Percentiles rank a stretch among this genome's conserved stretches.
phyloP scores from a whole-genome alignment of 345 rosid species.

The Populus simonii region DNA sequence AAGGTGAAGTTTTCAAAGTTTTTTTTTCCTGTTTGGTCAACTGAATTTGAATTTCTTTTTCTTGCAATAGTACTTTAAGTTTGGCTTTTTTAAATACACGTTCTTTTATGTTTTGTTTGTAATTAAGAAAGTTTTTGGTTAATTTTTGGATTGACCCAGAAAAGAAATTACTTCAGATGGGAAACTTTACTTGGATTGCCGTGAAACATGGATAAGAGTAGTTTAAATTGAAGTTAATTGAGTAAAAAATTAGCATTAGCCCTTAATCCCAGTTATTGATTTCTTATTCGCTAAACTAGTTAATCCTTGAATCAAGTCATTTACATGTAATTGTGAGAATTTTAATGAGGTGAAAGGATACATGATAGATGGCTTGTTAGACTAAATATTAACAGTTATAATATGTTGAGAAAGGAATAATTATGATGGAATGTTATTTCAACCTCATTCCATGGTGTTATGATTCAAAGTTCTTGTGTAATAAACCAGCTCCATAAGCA shows the following conservation, averaged over 20 bases:
- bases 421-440: background rate
- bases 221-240: background rate
- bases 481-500: background rate
- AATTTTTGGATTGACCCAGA: background rate
- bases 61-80: background rate
- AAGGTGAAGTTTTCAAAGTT: conserved; percentile 34
- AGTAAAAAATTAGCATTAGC: background rate
- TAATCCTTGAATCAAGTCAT: background rate
- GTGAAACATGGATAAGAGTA: background rate
- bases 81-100: background rate
- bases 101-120: background rate
- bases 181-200: background rate
- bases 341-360: background rate
- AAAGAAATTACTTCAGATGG: too few species aligned
- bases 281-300: background rate
- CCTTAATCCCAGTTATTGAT: background rate
- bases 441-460: background rate
- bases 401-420: background rate
- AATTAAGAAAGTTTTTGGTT: background rate
- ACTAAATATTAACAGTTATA: background rate
- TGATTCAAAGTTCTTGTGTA: background rate
- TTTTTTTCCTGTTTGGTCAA: background rate
- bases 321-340: background rate
- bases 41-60: background rate
- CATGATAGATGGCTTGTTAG: background rate